Evolutionary conservation across 2,329 filamentous ascomycete genomes (phyloP).

Genomic region (Hymenoscyphus linearis): DNA sequence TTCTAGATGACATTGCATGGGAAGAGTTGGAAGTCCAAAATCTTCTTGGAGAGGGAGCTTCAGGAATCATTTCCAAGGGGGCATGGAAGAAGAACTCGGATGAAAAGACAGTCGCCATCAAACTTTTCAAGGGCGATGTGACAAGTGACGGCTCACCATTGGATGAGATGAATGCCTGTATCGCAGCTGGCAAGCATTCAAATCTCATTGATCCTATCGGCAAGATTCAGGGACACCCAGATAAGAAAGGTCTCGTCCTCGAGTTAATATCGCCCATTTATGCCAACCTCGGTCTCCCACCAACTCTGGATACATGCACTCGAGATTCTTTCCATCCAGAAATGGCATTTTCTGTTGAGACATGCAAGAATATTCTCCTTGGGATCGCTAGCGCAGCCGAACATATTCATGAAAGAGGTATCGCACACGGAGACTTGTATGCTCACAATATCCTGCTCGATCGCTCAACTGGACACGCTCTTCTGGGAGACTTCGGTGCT

Average conservation of each 20-base stretch:
- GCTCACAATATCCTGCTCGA: slow-evolving; percentile 43
- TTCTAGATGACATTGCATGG: slow-evolving; percentile 38
- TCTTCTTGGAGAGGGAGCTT: slow-evolving; percentile 41
- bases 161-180: slow-evolving; percentile 45
- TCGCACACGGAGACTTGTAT: slow-evolving; percentile 44
- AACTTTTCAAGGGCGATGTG: slow-evolving; percentile 43
- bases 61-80: slow-evolving; percentile 41
- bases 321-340: slow-evolving; percentile 38
- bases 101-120: slow-evolving; percentile 40
- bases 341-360: slow-evolving; percentile 28
- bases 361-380: slow-evolving; percentile 35
- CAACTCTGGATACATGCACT: slow-evolving; percentile 42
- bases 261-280: slow-evolving; percentile 42
- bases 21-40: slow-evolving; percentile 36
- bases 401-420: slow-evolving; percentile 40
- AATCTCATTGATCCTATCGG: slow-evolving; percentile 43
- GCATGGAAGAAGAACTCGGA: slow-evolving; percentile 31
- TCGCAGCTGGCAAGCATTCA: slow-evolving; percentile 41
- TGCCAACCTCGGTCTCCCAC: slow-evolving; percentile 39
- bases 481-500: slow-evolving; percentile 44
- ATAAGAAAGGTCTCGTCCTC: slow-evolving; percentile 40
- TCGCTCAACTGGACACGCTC: slow-evolving; percentile 35
- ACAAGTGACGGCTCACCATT: slow-evolving; percentile 43
- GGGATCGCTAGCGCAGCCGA: slow-evolving; percentile 39
- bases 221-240: slow-evolving; percentile 38